Conservation (phyloP, 345 rosid genomes). For the rapeseed (Brassica napus) region DNA sequence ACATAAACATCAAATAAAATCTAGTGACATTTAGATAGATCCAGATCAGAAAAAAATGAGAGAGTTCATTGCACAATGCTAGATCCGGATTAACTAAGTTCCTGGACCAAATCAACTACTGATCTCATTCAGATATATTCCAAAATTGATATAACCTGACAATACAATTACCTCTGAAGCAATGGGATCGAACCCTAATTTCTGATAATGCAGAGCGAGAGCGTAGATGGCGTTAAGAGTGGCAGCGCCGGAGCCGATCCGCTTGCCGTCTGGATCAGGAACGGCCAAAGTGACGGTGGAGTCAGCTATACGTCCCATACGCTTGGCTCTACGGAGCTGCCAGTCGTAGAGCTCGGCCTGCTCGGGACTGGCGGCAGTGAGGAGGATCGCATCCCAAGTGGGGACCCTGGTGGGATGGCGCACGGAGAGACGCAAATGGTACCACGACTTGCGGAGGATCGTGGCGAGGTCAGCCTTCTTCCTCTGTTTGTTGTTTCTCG, state of each 20-base stretch:
- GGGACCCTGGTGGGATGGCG: conserved; percentile 87
- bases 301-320: conserved; percentile 75
- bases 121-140: too few species aligned
- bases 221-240: conserved; percentile 86
- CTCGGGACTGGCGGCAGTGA: conserved; percentile 97
- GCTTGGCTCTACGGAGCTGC: conserved; percentile 87
- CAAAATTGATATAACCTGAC: too few species aligned
- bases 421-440: conserved; percentile 82
- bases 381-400: conserved; percentile 95
- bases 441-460: conserved; percentile 85
- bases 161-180: background rate
- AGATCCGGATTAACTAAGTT: conserved; percentile 13
- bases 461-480: conserved; percentile 62
- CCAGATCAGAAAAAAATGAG: too few species aligned
- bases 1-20: conserved; percentile 33
- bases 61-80: conserved; percentile 14
- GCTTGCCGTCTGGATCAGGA: conserved; percentile 86
- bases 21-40: too few species aligned
- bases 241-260: conserved; percentile 98
- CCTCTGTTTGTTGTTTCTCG: conserved; percentile 49
- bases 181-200: conserved; percentile 28
- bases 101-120: background rate
- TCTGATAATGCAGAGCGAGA: conserved; percentile 57
- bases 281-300: conserved; percentile 85
- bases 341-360: conserved; percentile 88